Conservation (phyloP, 2,329 filamentous ascomycete genomes). For the Nothophaeocryptopus gaeumannii region DNA sequence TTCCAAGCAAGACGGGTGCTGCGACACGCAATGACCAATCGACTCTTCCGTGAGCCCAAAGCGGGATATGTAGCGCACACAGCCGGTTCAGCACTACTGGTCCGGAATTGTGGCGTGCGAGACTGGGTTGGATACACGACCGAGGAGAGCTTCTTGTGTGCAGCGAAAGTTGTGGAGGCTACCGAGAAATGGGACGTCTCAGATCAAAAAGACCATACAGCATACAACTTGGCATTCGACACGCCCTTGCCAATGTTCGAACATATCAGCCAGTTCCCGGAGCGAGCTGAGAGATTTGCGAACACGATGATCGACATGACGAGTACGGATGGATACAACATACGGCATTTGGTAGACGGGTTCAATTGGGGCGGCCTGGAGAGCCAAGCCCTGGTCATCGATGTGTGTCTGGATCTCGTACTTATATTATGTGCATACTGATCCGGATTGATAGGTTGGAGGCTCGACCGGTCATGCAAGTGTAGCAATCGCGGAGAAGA, state of each 20-base stretch:
- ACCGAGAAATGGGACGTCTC: slow-evolving; percentile 21
- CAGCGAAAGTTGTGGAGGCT: slow-evolving; percentile 14
- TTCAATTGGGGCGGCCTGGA: slow-evolving; percentile 52
- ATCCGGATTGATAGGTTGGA: slow-evolving; percentile 3
- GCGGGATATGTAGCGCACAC: slow-evolving; percentile 14
- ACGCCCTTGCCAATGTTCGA: slow-evolving; percentile 22
- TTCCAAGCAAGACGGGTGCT: slow-evolving; percentile 9
- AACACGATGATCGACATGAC: slow-evolving; percentile 22
- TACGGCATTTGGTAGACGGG: slow-evolving; percentile 52
- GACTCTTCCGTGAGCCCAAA: slow-evolving; percentile 11
- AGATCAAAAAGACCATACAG: slow-evolving; percentile 15
- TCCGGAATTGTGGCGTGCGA: slow-evolving; percentile 1
- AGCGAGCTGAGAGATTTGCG: slow-evolving; percentile 19
- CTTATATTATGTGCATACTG: neutral
- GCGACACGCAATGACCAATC: slow-evolving; percentile 15
- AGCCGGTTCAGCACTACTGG: slow-evolving; percentile 8
- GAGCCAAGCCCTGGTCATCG: slow-evolving; percentile 54
- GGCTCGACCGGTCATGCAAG: slow-evolving; percentile 22
- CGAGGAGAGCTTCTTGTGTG: slow-evolving; percentile 8
- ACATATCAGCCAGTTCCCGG: slow-evolving; percentile 19
- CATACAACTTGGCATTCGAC: slow-evolving; percentile 20
- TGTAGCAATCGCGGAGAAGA: slow-evolving; percentile 4
- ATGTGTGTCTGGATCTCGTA: slow-evolving; percentile 31
- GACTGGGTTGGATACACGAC: slow-evolving; percentile 9
- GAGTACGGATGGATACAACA: slow-evolving; percentile 52